Conservation (phyloP, 2,329 filamentous ascomycete genomes). For the Xylaria sp. region DNA sequence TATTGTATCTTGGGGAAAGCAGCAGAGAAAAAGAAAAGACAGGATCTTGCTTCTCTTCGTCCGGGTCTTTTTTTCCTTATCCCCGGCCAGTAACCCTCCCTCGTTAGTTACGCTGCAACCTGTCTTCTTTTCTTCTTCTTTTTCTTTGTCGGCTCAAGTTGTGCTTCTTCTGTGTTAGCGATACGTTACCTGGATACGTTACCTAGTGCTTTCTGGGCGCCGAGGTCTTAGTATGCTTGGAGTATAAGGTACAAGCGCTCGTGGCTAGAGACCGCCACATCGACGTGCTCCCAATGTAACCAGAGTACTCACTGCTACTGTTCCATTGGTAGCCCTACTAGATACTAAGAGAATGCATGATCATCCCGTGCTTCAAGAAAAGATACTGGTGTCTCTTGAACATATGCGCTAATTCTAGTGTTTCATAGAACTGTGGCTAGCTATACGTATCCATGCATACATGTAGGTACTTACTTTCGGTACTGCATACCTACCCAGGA, state of each 20-base stretch:
- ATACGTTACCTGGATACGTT: neutral
- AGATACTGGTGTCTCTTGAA: too few species aligned
- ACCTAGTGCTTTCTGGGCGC: neutral
- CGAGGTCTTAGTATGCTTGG: neutral
- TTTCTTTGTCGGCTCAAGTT: neutral
- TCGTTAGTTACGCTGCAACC: neutral
- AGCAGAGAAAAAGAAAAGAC: slow-evolving; percentile 12
- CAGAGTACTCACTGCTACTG: neutral
- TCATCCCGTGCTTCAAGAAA: neutral
- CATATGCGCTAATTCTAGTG: neutral
- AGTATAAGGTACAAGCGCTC: neutral
- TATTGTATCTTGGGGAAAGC: neutral
- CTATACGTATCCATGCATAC: neutral
- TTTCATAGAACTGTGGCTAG: neutral
- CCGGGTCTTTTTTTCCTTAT: slow-evolving; percentile 17
- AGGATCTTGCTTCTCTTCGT: slow-evolving; percentile 5
- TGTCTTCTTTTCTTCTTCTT: neutral
- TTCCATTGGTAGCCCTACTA: neutral
- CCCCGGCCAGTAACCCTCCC: neutral
- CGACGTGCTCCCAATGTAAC: neutral
- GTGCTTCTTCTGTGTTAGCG: neutral
- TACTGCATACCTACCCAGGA: neutral
- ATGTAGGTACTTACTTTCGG: too few species aligned
- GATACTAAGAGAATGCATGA: neutral
- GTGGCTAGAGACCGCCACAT: neutral